Evolutionary conservation across 2,329 filamentous ascomycete species (phyloP).

Genomic region (Beauveria brongniartii): DNA sequence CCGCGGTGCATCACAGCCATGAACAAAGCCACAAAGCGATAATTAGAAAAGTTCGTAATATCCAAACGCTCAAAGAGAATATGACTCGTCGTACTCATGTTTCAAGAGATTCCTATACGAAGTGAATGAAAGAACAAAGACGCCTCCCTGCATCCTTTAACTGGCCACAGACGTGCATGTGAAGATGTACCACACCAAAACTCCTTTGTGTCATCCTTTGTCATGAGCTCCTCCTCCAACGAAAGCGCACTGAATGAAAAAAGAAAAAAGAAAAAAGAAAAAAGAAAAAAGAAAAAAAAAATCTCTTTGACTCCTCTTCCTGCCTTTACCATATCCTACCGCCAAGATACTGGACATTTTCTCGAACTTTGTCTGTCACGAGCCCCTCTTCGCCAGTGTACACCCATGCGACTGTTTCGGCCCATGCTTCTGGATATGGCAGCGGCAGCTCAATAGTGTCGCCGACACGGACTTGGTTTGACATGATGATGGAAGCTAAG

Average conservation of each 20-base stretch:
- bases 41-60: not conserved
- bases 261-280: too few species aligned
- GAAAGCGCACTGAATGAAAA: not conserved
- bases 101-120: not conserved
- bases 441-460: conserved; percentile 51
- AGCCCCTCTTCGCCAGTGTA: conserved; percentile 42
- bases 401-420: conserved; percentile 44
- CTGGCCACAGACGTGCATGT: conserved; percentile 1
- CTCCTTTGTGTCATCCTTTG: conserved; percentile 7
- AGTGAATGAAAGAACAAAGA: conserved; percentile 3
- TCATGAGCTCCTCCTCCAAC: not conserved
- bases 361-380: conserved; percentile 36
- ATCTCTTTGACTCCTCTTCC: not conserved
- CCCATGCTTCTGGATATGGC: conserved; percentile 49
- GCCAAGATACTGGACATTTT: conserved; percentile 49
- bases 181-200: conserved; percentile 2
- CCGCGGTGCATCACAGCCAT: not conserved
- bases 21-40: not conserved
- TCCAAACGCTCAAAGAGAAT: not conserved
- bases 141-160: not conserved
- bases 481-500: conserved; percentile 46
- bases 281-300: not conserved
- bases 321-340: conserved; percentile 27
- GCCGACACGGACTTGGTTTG: conserved; percentile 40
- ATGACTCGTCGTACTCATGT: conserved; percentile 1